Percentiles rank a stretch among this genome's conserved stretches.
These are phyloP conservation scores for Citeromyces hawaiiensis DNA, from an alignment of 1,139 yeast species.

Conservation along the genomic window DNA sequence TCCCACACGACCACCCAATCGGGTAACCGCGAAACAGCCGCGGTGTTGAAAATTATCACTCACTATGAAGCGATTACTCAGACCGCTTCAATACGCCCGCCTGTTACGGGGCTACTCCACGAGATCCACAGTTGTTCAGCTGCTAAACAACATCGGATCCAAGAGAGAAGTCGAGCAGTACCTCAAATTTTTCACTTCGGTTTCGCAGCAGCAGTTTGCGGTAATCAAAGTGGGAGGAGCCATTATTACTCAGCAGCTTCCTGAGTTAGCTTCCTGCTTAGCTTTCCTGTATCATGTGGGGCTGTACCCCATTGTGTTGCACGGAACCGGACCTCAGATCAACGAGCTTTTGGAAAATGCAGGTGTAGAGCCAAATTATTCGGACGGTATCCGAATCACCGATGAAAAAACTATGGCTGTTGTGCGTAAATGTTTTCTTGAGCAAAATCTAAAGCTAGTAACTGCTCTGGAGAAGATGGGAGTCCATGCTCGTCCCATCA, in stretches of 20 bases:
- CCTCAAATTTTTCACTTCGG: conserved; percentile 90
- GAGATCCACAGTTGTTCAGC: conserved; percentile 87
- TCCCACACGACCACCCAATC: too few species aligned
- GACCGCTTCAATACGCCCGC: neutral
- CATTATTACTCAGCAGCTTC: conserved; percentile 85
- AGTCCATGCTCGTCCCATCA: conserved; percentile 95
- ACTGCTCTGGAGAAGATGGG: conserved; percentile 95
- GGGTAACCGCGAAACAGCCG: neutral
- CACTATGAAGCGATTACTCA: neutral
- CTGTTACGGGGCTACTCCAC: conserved; percentile 31
- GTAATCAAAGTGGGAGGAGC: conserved; percentile 99
- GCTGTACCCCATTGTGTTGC: conserved; percentile 88
- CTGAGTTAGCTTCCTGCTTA: conserved; percentile 86
- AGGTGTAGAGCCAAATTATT: conserved; percentile 92
- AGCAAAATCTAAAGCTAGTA: conserved; percentile 86
- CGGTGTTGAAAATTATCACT: neutral
- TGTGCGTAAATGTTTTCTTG: conserved; percentile 87
- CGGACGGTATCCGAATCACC: conserved; percentile 93
- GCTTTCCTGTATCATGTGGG: conserved; percentile 97
- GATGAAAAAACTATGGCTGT: conserved; percentile 92
- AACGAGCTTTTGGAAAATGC: conserved; percentile 85
- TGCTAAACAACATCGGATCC: conserved; percentile 89
- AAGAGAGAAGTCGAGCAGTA: conserved; percentile 97
- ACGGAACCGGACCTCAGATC: conserved; percentile 98
- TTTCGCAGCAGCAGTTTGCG: conserved; percentile 91